Conservation (phyloP, 106 monocot species). For the Agapanthus africanus region DNA sequence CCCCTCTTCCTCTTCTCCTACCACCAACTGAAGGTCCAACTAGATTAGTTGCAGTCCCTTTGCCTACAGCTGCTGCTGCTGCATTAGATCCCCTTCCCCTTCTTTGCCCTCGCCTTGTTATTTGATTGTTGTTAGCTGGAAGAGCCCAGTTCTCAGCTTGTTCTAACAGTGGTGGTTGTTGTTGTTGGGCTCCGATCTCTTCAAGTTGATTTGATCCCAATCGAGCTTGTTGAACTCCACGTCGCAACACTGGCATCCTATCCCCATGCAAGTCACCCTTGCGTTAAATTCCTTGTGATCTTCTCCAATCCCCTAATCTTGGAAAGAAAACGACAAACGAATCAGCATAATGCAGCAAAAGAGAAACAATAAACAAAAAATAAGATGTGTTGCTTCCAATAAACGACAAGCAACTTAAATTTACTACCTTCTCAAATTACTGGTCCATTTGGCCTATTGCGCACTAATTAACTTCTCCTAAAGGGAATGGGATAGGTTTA, state of each 20-base stretch:
- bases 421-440: no score
- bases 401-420: no score
- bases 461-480: no score
- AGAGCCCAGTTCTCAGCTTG: slow-evolving; percentile 30
- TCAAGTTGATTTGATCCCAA: slow-evolving; percentile 25
- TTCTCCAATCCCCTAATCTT: no score
- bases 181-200: slow-evolving; percentile 8
- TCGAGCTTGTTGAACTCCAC: slow-evolving; percentile 87
- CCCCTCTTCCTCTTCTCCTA: slow-evolving; percentile 77
- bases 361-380: no score
- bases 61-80: slow-evolving; percentile 21
- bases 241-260: slow-evolving; percentile 97
- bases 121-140: slow-evolving; percentile 18
- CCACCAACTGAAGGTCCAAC: slow-evolving; percentile 44
- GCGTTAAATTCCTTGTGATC: slow-evolving; percentile 33
- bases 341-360: no score
- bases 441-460: no score
- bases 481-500: no score
- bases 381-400: no score
- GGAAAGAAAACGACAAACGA: no score
- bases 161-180: slow-evolving; percentile 9
- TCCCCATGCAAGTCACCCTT: slow-evolving; percentile 76
- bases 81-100: slow-evolving; percentile 68
- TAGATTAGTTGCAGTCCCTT: slow-evolving; percentile 35
- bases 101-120: slow-evolving; percentile 37